Percentiles rank a stretch among this genome's conserved stretches.
phyloP scores from a whole-genome alignment of 73 alveolate genomes.

The Paramecium primaurelia region DNA sequence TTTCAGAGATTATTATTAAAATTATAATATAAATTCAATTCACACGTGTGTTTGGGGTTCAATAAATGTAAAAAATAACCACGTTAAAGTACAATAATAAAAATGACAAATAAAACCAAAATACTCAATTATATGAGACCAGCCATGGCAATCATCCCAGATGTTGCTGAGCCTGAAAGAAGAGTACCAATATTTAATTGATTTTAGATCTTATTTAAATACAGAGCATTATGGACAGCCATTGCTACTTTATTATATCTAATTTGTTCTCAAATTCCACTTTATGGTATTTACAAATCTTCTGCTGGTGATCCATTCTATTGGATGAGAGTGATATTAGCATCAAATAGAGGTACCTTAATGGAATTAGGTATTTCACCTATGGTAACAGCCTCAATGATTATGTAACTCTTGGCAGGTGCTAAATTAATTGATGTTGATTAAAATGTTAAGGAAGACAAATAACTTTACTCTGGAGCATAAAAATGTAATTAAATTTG shows the following conservation, averaged over 20 bases:
- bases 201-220: conserved; percentile 66
- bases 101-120: conserved; percentile 74
- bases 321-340: conserved; percentile 99
- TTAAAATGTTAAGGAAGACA: conserved; percentile 94
- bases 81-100: conserved; percentile 15
- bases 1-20: background rate
- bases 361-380: conserved; percentile 99
- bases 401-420: conserved; percentile 99
- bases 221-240: conserved; percentile 97
- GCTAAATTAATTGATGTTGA: conserved; percentile 97
- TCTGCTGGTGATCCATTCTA: conserved; percentile 98
- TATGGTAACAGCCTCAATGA: conserved; percentile 98
- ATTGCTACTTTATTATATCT: conserved; percentile 96
- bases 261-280: conserved; percentile 99
- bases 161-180: conserved; percentile 93
- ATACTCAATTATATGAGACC: conserved; percentile 89
- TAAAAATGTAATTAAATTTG: conserved; percentile 66
- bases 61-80: background rate
- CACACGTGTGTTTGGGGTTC: conserved; percentile 20
- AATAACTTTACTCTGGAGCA: conserved; percentile 95
- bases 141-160: conserved; percentile 96
- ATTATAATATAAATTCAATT: background rate
- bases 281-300: conserved; percentile 92
- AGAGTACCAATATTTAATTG: conserved; percentile 50
- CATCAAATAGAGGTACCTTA: conserved; percentile 99